These are phyloP conservation scores for Trametes polyzona DNA, from an alignment of 1,284 basidiomycete species.

Conservation along the genomic window DNA sequence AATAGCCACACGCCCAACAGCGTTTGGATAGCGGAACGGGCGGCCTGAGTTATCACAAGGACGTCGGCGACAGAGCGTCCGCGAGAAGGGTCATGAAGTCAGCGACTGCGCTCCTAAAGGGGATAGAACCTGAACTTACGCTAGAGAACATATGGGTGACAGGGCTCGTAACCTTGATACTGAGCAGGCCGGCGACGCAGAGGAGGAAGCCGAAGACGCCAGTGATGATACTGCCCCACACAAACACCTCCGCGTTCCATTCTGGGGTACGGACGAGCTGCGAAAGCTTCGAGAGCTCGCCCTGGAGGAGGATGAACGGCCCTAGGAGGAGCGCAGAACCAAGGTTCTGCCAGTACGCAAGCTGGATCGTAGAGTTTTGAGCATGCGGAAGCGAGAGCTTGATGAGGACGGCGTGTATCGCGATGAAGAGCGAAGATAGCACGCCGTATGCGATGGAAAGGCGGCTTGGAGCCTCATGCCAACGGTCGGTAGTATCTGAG, in stretches of 20 bases:
- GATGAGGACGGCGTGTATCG: conserved; percentile 74
- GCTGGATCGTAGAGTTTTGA: conserved; percentile 68
- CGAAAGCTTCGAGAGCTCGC: conserved; percentile 51
- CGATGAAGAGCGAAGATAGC: conserved; percentile 73
- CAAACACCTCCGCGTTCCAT: conserved; percentile 59
- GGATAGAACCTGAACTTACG: conserved; percentile 44
- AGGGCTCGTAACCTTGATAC: conserved; percentile 75
- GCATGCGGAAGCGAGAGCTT: conserved; percentile 69
- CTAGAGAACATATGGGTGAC: conserved; percentile 79
- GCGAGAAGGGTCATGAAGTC: conserved; percentile 1
- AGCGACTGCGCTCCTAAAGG: conserved; percentile 4
- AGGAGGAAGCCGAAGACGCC: conserved; percentile 76
- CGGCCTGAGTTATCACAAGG: conserved; percentile 48
- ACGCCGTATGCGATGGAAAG: conserved; percentile 69
- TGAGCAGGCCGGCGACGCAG: conserved; percentile 69
- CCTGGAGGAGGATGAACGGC: conserved; percentile 62
- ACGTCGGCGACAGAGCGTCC: conserved; percentile 1
- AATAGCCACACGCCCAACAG: conserved; percentile 72
- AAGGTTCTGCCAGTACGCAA: conserved; percentile 78
- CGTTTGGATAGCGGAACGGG: conserved; percentile 75
- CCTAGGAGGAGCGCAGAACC: conserved; percentile 66
- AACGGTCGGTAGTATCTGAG: conserved; percentile 20
- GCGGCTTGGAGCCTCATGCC: conserved; percentile 49
- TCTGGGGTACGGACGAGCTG: conserved; percentile 40
- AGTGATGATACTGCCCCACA: conserved; percentile 66